phyloP scores from a whole-genome alignment of 73 alveolate genomes.

The Paramecium caudatum region DNA sequence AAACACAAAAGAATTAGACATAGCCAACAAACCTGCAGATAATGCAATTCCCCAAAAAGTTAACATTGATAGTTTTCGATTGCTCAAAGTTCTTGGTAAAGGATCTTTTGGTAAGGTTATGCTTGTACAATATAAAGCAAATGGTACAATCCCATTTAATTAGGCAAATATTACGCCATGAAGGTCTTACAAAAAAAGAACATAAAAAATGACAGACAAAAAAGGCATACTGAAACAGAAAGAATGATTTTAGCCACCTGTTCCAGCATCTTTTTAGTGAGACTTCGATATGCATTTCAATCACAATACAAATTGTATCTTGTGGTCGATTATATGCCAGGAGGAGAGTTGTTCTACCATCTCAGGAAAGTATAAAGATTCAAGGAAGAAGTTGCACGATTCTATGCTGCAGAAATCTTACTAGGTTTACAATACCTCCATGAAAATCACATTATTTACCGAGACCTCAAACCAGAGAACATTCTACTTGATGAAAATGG shows the following conservation, averaged over 20 bases:
- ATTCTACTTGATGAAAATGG: conserved; percentile 88
- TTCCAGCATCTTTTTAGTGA: conserved; percentile 85
- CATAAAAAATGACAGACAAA: conserved; percentile 73
- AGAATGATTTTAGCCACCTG: conserved; percentile 84
- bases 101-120: conserved; percentile 85
- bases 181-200: conserved; percentile 77
- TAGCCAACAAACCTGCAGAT: neutral
- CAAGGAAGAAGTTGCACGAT: conserved; percentile 89
- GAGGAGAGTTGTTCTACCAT: conserved; percentile 91
- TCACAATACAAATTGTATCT: conserved; percentile 89
- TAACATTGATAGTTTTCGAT: conserved; percentile 68
- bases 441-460: conserved; percentile 83
- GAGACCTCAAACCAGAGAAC: conserved; percentile 95
- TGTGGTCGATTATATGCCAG: conserved; percentile 91
- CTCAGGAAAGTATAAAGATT: conserved; percentile 81
- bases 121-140: conserved; percentile 76
- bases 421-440: conserved; percentile 88
- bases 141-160: conserved; percentile 5
- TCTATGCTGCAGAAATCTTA: conserved; percentile 88
- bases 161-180: conserved; percentile 81
- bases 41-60: neutral
- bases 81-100: conserved; percentile 81
- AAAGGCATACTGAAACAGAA: conserved; percentile 87
- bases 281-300: conserved; percentile 88
- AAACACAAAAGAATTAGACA: conserved; percentile 17